Conservation (phyloP, 352 stramenopile genomes). For the Phytophthora syringae region DNA sequence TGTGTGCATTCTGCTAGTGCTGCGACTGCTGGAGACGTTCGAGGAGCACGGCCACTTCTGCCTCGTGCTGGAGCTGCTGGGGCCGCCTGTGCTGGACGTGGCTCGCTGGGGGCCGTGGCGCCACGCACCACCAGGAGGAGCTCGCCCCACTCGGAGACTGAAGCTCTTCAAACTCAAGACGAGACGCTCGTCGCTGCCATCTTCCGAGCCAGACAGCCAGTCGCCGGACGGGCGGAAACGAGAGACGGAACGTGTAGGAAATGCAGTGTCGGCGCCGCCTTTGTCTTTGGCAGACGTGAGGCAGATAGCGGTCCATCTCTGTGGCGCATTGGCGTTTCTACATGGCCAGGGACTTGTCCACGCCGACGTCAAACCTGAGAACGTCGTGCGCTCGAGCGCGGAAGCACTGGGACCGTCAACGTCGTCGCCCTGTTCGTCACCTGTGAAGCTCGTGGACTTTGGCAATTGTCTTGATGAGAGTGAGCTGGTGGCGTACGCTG, state of each 20-base stretch:
- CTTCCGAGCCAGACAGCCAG: conserved; percentile 8
- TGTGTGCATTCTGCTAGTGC: conserved; percentile 34
- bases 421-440: conserved; percentile 17
- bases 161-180: conserved; percentile 31
- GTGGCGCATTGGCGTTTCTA: conserved; percentile 64
- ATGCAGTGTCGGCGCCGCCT: conserved; percentile 23
- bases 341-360: conserved; percentile 72
- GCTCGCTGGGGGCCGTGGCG: conserved; percentile 93
- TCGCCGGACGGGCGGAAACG: conserved; percentile 7
- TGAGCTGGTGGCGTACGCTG: conserved; percentile 45
- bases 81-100: conserved; percentile 93
- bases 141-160: conserved; percentile 19
- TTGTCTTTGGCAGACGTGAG: conserved; percentile 50
- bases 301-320: conserved; percentile 69
- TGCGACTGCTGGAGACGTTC: conserved; percentile 67
- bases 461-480: conserved; percentile 68
- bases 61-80: conserved; percentile 76
- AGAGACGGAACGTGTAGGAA: conserved; percentile 1
- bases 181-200: conserved; percentile 13
- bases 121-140: conserved; percentile 82
- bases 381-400: conserved; percentile 49
- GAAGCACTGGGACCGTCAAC: conserved; percentile 19
- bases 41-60: conserved; percentile 59
- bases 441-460: conserved; percentile 82
- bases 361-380: conserved; percentile 82